A percentile compares a stretch with the other conserved stretches of the same genome.
Evolutionary conservation across 2,329 filamentous ascomycete species (phyloP).

Genomic region (Phyllosticta citriasiana): DNA sequence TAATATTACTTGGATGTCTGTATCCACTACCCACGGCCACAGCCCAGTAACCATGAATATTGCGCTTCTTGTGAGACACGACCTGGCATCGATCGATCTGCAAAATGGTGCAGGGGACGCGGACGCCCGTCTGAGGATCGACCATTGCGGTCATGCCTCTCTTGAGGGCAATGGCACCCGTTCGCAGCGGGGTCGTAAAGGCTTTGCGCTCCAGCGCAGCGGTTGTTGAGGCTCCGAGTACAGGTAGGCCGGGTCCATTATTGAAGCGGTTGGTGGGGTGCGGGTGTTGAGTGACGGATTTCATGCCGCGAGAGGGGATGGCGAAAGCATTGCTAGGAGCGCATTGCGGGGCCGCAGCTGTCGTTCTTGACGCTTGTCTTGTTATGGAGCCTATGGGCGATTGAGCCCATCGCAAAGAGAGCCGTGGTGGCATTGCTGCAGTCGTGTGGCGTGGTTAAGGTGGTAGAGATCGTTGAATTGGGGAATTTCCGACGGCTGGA

Average conservation of each 20-base stretch:
- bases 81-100: slow-evolving; percentile 91
- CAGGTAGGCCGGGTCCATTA: slow-evolving; percentile 37
- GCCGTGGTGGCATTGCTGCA: slow-evolving; percentile 4
- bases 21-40: slow-evolving; percentile 79
- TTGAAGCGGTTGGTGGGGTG: slow-evolving; percentile 37
- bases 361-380: neutral
- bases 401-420: neutral
- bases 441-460: neutral
- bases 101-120: slow-evolving; percentile 81
- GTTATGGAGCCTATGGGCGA: neutral
- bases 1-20: slow-evolving; percentile 64
- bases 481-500: neutral
- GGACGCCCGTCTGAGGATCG: slow-evolving; percentile 61
- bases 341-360: neutral
- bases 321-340: slow-evolving; percentile 5
- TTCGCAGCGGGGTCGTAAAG: slow-evolving; percentile 53
- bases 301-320: slow-evolving; percentile 3
- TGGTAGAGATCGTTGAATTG: neutral
- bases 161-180: slow-evolving; percentile 78
- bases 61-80: slow-evolving; percentile 70
- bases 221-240: slow-evolving; percentile 46
- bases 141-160: slow-evolving; percentile 94
- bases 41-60: slow-evolving; percentile 82
- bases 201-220: slow-evolving; percentile 51
- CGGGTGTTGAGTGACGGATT: slow-evolving; percentile 4